These are phyloP conservation scores for Diospyros lotus DNA, from an alignment of 148 eudicot species.

Conservation along the genomic window DNA sequence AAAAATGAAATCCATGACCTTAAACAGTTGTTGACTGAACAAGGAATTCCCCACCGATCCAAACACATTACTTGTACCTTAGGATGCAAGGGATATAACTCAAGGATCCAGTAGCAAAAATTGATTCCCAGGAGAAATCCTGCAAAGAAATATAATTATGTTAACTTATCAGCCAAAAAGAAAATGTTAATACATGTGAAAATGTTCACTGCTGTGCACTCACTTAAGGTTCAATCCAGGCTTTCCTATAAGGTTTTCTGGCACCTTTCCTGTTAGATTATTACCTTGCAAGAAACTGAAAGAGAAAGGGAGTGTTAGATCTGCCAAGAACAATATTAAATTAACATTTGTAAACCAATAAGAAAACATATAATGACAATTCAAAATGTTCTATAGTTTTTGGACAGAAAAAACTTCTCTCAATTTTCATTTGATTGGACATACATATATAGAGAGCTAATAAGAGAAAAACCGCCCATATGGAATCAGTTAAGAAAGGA, in stretches of 20 bases:
- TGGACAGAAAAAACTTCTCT: not conserved
- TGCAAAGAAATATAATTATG: constrained; percentile 16
- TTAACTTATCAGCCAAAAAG: constrained; percentile 1
- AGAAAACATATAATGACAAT: not conserved
- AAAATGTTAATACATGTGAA: constrained; percentile 3
- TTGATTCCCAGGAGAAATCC: constrained; percentile 70
- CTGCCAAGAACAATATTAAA: not conserved
- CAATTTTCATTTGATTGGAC: not conserved
- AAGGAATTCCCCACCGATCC: not conserved
- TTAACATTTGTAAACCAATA: not conserved
- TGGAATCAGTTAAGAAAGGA: too few relatives aligned
- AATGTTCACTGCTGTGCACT: constrained; percentile 12
- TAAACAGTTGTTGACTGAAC: constrained; percentile 5
- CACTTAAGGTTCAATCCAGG: constrained; percentile 74
- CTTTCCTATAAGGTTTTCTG: constrained; percentile 48
- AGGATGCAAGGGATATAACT: constrained; percentile 10
- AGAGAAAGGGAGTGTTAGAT: not conserved
- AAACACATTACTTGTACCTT: constrained; percentile 16
- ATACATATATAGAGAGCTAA: too few relatives aligned
- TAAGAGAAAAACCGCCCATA: too few relatives aligned
- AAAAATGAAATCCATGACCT: constrained; percentile 3
- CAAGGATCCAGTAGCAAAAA: constrained; percentile 39
- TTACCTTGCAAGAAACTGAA: constrained; percentile 79
- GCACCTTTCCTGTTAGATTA: constrained; percentile 64
- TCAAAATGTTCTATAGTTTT: not conserved